Evolutionary conservation across 371 early-diverging fungal species (phyloP).

Genomic region (Mortierella sp.): DNA sequence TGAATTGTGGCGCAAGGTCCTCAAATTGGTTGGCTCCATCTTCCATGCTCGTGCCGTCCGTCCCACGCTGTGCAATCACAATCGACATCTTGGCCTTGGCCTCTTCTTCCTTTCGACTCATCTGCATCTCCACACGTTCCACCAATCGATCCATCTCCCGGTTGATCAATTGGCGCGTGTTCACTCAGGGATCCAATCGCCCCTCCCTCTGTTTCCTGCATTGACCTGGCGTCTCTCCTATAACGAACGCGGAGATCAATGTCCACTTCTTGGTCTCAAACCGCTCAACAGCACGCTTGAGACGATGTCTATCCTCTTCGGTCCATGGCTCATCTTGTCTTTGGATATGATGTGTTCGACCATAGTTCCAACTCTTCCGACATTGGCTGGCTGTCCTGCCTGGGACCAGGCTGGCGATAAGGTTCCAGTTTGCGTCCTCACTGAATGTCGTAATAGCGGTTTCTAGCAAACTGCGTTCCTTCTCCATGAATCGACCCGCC

Average conservation of each 20-base stretch:
- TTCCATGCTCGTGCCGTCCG: background rate
- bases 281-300: constrained; percentile 26
- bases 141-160: constrained; percentile 32
- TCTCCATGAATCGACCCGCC: constrained; percentile 31
- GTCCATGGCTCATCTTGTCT: constrained; percentile 39
- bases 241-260: constrained; percentile 34
- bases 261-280: constrained; percentile 37
- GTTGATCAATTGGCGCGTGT: constrained; percentile 16
- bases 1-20: constrained; percentile 29
- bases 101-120: constrained; percentile 20
- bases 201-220: constrained; percentile 37
- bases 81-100: constrained; percentile 3
- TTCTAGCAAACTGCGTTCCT: constrained; percentile 38
- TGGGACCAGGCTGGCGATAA: constrained; percentile 39
- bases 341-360: constrained; percentile 29
- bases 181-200: constrained; percentile 22
- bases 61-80: too few relatives aligned
- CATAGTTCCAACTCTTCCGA: constrained; percentile 38
- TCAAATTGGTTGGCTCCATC: constrained; percentile 3
- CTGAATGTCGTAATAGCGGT: constrained; percentile 35
- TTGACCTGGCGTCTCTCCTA: constrained; percentile 36
- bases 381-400: constrained; percentile 48
- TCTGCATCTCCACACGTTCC: constrained; percentile 24
- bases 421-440: constrained; percentile 34
- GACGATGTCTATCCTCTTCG: constrained; percentile 24